These are phyloP conservation scores for Geotrichum bryndzae DNA, from an alignment of 1,139 yeast genomes.

Conservation along the genomic window DNA sequence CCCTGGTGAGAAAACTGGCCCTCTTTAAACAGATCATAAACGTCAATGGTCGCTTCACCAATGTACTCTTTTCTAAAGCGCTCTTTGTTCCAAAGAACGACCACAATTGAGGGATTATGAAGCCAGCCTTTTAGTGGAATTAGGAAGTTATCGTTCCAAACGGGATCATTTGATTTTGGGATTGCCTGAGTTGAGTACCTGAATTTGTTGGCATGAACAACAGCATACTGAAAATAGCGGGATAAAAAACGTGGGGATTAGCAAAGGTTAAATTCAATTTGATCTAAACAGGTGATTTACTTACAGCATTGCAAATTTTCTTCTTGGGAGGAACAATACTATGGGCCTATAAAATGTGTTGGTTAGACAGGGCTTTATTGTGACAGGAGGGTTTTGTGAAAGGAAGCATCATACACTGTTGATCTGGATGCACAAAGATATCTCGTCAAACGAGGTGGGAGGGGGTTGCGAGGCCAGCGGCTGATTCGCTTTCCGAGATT, in stretches of 20 bases:
- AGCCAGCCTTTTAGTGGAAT: slow-evolving; percentile 28
- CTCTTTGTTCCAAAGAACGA: slow-evolving; percentile 38
- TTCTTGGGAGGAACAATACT: slow-evolving; percentile 2
- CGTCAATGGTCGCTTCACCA: slow-evolving; percentile 50
- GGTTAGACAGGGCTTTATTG: background rate
- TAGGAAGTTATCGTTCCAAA: slow-evolving; percentile 35
- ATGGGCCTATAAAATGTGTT: slow-evolving; percentile 11
- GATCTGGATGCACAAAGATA: background rate
- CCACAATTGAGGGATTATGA: slow-evolving; percentile 28
- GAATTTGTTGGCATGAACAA: slow-evolving; percentile 12
- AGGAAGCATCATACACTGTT: background rate
- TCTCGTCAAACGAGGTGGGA: background rate
- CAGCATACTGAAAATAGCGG: slow-evolving; percentile 30
- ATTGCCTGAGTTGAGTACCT: slow-evolving; percentile 8
- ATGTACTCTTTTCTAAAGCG: slow-evolving; percentile 40
- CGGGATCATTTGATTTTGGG: slow-evolving; percentile 26
- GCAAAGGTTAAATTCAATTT: background rate
- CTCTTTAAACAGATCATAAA: slow-evolving; percentile 35
- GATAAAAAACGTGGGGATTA: background rate
- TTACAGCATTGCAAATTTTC: slow-evolving; percentile 13
- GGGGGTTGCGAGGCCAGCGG: background rate
- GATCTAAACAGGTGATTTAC: background rate
- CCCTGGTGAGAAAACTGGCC: background rate
- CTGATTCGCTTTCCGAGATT: background rate
- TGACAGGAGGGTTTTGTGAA: background rate